Percentiles rank a stretch among this genome's conserved stretches.
These are phyloP conservation scores for Podila epicladia DNA, from an alignment of 192 early-diverging fungal genomes.

Conservation along the genomic window DNA sequence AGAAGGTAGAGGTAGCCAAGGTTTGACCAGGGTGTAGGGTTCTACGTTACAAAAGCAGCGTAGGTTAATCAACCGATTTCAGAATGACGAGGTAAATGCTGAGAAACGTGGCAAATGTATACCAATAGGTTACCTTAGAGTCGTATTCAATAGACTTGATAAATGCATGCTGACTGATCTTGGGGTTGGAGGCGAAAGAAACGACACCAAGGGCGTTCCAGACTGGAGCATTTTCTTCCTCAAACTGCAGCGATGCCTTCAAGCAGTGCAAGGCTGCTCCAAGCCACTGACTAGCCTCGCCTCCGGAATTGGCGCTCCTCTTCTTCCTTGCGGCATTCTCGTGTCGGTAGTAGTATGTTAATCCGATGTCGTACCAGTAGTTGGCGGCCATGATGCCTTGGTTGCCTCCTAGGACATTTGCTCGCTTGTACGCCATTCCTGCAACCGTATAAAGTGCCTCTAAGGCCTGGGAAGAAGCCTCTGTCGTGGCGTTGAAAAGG, in stretches of 20 bases:
- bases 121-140: slow-evolving; percentile 61
- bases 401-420: slow-evolving; percentile 55
- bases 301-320: background rate
- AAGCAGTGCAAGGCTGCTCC: slow-evolving; percentile 55
- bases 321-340: slow-evolving; percentile 31
- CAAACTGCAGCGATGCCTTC: slow-evolving; percentile 69
- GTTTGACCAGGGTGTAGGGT: slow-evolving; percentile 80
- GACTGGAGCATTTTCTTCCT: slow-evolving; percentile 61
- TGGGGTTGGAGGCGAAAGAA: slow-evolving; percentile 51
- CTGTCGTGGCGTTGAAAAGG: slow-evolving; percentile 35
- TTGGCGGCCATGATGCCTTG: slow-evolving; percentile 44
- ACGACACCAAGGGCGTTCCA: slow-evolving; percentile 84
- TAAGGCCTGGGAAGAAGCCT: slow-evolving; percentile 39
- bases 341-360: slow-evolving; percentile 57
- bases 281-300: slow-evolving; percentile 14
- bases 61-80: background rate
- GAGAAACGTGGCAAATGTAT: background rate
- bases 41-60: slow-evolving; percentile 33
- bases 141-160: slow-evolving; percentile 81
- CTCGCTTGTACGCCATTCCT: slow-evolving; percentile 61
- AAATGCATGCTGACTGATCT: slow-evolving; percentile 86
- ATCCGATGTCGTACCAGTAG: slow-evolving; percentile 63
- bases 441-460: slow-evolving; percentile 59
- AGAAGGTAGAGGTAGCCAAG: slow-evolving; percentile 83
- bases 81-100: background rate